Conservation (phyloP, 306 rosid species). For the Rosa multiflora region DNA sequence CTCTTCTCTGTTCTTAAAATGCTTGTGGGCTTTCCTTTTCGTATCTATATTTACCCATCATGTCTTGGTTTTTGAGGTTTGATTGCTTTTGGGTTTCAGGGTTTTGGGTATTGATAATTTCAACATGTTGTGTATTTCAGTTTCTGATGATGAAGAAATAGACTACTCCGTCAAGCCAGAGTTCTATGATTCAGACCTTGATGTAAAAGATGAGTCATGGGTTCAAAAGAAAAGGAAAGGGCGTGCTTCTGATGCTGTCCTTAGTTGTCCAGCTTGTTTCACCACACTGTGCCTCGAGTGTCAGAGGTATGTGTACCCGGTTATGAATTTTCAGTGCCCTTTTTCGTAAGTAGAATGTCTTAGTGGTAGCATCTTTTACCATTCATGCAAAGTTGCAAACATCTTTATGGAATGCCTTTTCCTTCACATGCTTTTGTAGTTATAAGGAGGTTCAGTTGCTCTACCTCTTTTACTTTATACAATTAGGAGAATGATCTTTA, state of each 20-base stretch:
- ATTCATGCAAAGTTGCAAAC: not conserved
- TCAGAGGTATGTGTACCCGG: conserved; percentile 52
- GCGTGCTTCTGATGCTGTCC: conserved; percentile 64
- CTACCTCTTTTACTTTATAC: not conserved
- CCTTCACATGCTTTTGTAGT: not conserved
- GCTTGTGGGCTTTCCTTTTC: not conserved
- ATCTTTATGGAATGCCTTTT: conserved; percentile 3
- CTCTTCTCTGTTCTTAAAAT: not conserved
- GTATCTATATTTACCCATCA: not conserved
- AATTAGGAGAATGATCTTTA: not conserved
- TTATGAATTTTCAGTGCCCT: not conserved
- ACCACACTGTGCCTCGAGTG: conserved; percentile 79
- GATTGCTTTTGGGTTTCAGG: not conserved
- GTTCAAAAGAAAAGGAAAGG: conserved; percentile 60
- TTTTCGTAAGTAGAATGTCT: not conserved
- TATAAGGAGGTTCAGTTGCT: not conserved
- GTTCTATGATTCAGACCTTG: conserved; percentile 68
- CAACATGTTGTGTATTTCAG: conserved; percentile 34
- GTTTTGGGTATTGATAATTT: conserved; percentile 4
- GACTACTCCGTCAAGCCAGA: conserved; percentile 83
- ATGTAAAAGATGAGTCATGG: conserved; percentile 69
- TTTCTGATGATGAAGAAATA: conserved; percentile 80
- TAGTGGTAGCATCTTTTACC: not conserved
- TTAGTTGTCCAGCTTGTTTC: conserved; percentile 85
- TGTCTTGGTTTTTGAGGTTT: not conserved